Conservation (phyloP, 441 rosid species). For the Arabidopsis hybrid region DNA sequence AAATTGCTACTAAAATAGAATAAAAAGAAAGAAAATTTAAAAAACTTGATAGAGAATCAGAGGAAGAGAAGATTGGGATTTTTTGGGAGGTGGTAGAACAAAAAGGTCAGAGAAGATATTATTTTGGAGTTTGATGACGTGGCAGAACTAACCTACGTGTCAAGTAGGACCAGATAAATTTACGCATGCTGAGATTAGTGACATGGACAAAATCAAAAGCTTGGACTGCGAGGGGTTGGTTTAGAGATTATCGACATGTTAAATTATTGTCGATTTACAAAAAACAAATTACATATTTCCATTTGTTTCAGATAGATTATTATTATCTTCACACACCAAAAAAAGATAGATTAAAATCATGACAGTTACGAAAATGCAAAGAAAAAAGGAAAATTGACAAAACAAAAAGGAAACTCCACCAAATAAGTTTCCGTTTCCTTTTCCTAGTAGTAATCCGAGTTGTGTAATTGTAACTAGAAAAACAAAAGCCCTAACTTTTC, state of each 20-base stretch:
- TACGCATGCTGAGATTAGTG: constrained; percentile 31
- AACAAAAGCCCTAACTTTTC: background rate
- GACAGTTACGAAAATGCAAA: background rate
- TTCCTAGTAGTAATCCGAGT: background rate
- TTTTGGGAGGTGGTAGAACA: constrained; percentile 10
- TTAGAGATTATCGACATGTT: background rate
- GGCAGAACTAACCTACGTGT: constrained; percentile 47
- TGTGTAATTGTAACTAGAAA: background rate
- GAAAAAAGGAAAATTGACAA: background rate
- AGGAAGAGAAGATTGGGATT: constrained; percentile 14
- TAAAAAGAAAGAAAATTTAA: background rate
- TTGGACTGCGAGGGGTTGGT: constrained; percentile 18
- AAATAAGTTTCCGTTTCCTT: background rate
- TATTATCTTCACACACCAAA: background rate
- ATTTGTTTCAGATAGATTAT: background rate
- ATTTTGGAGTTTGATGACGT: constrained; percentile 48
- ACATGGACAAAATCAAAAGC: constrained; percentile 66
- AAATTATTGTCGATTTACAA: background rate
- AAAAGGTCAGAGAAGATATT: constrained; percentile 49
- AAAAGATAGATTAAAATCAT: too few relatives aligned
- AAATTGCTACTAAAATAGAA: background rate
- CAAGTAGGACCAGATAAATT: constrained; percentile 9
- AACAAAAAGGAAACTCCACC: too few relatives aligned
- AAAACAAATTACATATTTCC: background rate
- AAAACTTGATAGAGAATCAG: background rate